Base-by-base conservation (phyloP, 169 alveolate genomes). In the Plasmodium cynomolgi region DNA sequence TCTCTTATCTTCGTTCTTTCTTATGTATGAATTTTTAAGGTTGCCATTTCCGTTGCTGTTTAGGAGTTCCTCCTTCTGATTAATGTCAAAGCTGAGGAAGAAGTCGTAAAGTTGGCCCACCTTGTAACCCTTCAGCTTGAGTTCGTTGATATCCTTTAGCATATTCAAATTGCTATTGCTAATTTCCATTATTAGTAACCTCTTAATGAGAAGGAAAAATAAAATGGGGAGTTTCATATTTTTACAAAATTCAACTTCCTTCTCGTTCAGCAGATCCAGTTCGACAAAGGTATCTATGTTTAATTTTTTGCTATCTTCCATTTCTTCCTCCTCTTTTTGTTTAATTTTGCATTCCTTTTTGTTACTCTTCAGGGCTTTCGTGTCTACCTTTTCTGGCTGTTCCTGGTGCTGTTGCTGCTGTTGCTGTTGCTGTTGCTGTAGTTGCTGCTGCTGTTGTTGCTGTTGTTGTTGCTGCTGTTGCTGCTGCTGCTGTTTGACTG, bases 21-120 rank as follows among this genome's bases (percentile, higher is more conserved):
- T 90, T 13, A 62, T n/a, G 83, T 79, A 8, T 7, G 72, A 11
- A 26, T 56, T 80, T 33, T 86, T 86, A 4, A 23, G 11, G 56
- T 39, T 80, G 17, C 23, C 54, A 79, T 39, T 80, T 68, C 77
- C 77, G n/a, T 68, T 68, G 37, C 1, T 68, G 26, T 29, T 90
- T 54, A 90, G 11, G 47, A 62, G 20, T 23, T 80, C 90, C 20
- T 79, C 90, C 7, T 79, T 79, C 44, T 90, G 94, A 15, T 90
- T 90, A 62, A 90, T 80, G 34, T 90, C 96, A 88, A 95, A 95
- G 81, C 96, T 93, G 29, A 95, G 77, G 88, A 95, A 95, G 31
- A 95, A 95, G 47, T 95, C 97, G 81, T 95, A 95, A 7, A 95
- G 84, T 71, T 92, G 96, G 0, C 97, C 97, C 13, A 95, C 97